Percentiles rank a stretch among this genome's conserved stretches.
Conservation (phyloP, 805 yeast species). For the Ogataea corticis region DNA sequence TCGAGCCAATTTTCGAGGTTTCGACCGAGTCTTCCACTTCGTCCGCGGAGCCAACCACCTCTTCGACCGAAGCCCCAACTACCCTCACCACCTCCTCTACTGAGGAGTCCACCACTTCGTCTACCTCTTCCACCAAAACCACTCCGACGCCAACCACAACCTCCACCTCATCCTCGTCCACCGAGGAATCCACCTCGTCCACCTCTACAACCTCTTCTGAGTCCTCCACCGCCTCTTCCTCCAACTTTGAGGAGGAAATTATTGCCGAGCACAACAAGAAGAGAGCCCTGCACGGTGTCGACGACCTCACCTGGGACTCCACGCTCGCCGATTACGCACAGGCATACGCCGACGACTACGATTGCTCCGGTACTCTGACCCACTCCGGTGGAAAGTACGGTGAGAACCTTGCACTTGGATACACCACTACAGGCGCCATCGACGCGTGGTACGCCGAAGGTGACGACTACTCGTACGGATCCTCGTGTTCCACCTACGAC, state of each 20-base stretch:
- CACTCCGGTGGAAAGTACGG: slow-evolving; percentile 73
- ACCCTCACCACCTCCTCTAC: slow-evolving; percentile 10
- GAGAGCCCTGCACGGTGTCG: slow-evolving; percentile 56
- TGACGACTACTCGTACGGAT: slow-evolving; percentile 48
- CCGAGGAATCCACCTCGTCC: slow-evolving; percentile 22
- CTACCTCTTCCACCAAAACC: slow-evolving; percentile 18
- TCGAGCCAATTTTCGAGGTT: no score
- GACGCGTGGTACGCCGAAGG: slow-evolving; percentile 79
- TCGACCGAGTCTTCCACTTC: no score
- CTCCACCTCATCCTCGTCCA: slow-evolving; percentile 20
- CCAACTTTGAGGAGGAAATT: slow-evolving; percentile 37
- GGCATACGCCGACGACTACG: slow-evolving; percentile 52
- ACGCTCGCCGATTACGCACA: slow-evolving; percentile 57
- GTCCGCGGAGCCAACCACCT: slow-evolving; percentile 1
- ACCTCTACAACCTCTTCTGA: slow-evolving; percentile 20
- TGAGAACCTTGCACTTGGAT: slow-evolving; percentile 77
- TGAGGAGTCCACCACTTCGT: slow-evolving; percentile 12
- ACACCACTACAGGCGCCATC: slow-evolving; percentile 51
- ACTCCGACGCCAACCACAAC: slow-evolving; percentile 21
- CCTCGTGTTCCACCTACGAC: slow-evolving; percentile 50
- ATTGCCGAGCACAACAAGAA: slow-evolving; percentile 61
- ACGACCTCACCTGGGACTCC: slow-evolving; percentile 56
- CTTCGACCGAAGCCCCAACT: background rate
- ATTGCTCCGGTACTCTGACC: slow-evolving; percentile 58
- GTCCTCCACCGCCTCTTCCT: slow-evolving; percentile 19